phyloP scores from a whole-genome alignment of 2,329 filamentous ascomycete species.

The Microdochium bolleyi region DNA sequence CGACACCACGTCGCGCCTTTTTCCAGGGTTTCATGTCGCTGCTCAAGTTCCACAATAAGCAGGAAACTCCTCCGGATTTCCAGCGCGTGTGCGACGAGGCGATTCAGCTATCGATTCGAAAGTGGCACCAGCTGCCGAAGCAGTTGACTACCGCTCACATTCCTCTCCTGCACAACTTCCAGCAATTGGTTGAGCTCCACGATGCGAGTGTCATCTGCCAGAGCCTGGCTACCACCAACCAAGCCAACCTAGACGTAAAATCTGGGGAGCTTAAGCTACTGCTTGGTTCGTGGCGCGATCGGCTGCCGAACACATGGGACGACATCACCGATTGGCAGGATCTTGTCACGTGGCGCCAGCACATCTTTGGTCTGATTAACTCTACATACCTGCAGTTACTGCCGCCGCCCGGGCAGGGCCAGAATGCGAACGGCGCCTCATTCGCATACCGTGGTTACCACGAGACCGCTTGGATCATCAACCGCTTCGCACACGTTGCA shows the following conservation, averaged over 20 bases:
- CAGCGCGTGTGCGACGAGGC: slow-evolving; percentile 89
- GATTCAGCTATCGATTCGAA: slow-evolving; percentile 92
- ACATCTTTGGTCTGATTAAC: slow-evolving; percentile 98
- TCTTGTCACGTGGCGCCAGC: slow-evolving; percentile 97
- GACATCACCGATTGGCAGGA: slow-evolving; percentile 99
- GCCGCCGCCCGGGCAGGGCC: slow-evolving; percentile 68
- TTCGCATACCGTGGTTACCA: slow-evolving; percentile 97
- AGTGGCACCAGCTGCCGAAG: slow-evolving; percentile 97
- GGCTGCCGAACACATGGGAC: slow-evolving; percentile 96
- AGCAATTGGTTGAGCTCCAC: slow-evolving; percentile 93
- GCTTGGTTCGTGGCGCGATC: slow-evolving; percentile 89
- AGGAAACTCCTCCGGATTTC: slow-evolving; percentile 74
- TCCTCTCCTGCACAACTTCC: slow-evolving; percentile 92
- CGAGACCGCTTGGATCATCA: slow-evolving; percentile 99
- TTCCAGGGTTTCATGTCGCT: slow-evolving; percentile 98
- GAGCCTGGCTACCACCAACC: slow-evolving; percentile 78
- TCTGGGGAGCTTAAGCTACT: slow-evolving; percentile 93
- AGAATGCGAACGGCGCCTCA: slow-evolving; percentile 80
- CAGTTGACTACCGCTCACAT: slow-evolving; percentile 93
- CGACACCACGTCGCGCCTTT: slow-evolving; percentile 87
- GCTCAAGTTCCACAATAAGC: slow-evolving; percentile 86
- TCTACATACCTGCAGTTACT: slow-evolving; percentile 81
- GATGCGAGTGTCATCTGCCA: slow-evolving; percentile 95
- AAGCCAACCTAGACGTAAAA: slow-evolving; percentile 82
- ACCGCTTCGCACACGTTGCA: slow-evolving; percentile 94